Evolutionary conservation across 2,329 filamentous ascomycete genomes (phyloP).

Genomic region (Neopestalotiopsis rosae): DNA sequence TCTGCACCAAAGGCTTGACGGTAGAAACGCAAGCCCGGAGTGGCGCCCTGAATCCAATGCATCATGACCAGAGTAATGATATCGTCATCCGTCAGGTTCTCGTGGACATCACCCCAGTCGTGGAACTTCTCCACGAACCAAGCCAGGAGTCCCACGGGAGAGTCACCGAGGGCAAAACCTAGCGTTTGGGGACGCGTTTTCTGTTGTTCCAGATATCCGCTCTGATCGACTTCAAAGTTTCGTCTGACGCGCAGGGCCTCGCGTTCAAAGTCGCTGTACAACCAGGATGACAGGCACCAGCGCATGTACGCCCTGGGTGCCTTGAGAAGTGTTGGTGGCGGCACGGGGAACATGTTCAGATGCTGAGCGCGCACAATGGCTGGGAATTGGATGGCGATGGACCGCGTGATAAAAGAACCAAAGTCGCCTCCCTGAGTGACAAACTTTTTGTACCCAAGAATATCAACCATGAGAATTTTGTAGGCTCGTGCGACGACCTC

Average conservation of each 20-base stretch:
- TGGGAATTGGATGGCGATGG: slow-evolving; percentile 21
- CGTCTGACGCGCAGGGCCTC: neutral
- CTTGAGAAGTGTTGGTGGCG: neutral
- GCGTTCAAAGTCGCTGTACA: neutral
- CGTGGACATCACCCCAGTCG: neutral
- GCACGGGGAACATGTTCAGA: slow-evolving; percentile 22
- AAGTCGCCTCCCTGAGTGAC: slow-evolving; percentile 38
- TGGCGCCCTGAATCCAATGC: slow-evolving; percentile 28
- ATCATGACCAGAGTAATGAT: slow-evolving; percentile 31
- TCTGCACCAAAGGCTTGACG: neutral
- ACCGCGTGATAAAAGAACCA: slow-evolving; percentile 28
- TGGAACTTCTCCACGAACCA: slow-evolving; percentile 28
- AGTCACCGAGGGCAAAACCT: slow-evolving; percentile 35
- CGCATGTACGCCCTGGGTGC: neutral
- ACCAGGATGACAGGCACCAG: neutral
- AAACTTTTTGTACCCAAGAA: slow-evolving; percentile 43
- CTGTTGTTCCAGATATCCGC: slow-evolving; percentile 19
- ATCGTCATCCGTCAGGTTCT: slow-evolving; percentile 24
- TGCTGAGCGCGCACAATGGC: slow-evolving; percentile 16
- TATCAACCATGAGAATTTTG: slow-evolving; percentile 46
- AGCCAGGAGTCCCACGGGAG: slow-evolving; percentile 35
- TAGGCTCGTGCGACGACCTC: slow-evolving; percentile 37
- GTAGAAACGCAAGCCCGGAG: slow-evolving; percentile 24
- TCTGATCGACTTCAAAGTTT: neutral
- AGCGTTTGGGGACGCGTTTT: slow-evolving; percentile 32